Percentiles rank a stretch among this genome's conserved stretches.
Conservation (phyloP, 192 early-diverging fungal species). For the Backusella liffmaniae region DNA sequence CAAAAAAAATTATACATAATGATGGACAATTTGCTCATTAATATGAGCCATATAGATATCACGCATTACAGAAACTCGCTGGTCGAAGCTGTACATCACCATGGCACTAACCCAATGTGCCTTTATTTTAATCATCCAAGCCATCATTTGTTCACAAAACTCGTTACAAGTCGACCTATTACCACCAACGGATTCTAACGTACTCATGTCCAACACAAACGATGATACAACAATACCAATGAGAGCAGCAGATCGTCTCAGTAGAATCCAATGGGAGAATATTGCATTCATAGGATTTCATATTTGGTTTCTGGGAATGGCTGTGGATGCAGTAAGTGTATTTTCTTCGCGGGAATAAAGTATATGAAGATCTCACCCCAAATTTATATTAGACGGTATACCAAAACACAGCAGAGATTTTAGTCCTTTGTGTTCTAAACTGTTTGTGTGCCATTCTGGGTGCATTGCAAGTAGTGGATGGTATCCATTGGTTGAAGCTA, state of each 20-base stretch:
- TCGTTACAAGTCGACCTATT: constrained; percentile 14
- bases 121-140: constrained; percentile 29
- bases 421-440: constrained; percentile 34
- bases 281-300: constrained; percentile 41
- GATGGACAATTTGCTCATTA: not conserved
- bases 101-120: constrained; percentile 32
- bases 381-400: constrained; percentile 28
- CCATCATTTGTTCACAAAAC: constrained; percentile 29
- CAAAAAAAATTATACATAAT: not conserved
- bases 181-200: constrained; percentile 15
- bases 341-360: not conserved
- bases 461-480: constrained; percentile 34
- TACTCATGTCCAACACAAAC: not conserved
- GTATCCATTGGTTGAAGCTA: constrained; percentile 28
- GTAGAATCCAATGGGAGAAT: constrained; percentile 42
- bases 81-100: constrained; percentile 36
- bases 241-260: constrained; percentile 28
- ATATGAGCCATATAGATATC: not conserved
- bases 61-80: constrained; percentile 35
- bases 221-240: not conserved
- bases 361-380: constrained; percentile 6
- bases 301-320: constrained; percentile 38
- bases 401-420: constrained; percentile 40
- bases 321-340: constrained; percentile 36
- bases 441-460: constrained; percentile 37